A percentile compares a stretch with the other conserved stretches of the same genome.
Evolutionary conservation across 345 rosid genomes (phyloP).

Genomic region (Nasturtium officinale): DNA sequence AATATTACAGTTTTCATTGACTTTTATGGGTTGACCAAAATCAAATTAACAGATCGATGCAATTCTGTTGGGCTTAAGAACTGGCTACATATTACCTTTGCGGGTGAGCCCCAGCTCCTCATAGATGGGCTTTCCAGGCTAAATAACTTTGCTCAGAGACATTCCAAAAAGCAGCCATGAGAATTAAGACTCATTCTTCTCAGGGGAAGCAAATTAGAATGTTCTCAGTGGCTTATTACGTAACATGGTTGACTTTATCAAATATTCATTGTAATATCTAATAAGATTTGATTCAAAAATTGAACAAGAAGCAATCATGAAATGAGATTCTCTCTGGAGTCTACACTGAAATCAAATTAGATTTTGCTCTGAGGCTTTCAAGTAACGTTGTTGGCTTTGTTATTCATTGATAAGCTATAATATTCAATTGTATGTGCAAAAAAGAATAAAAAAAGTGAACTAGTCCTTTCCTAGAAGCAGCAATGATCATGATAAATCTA

Average conservation of each 20-base stretch:
- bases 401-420: too few relatives aligned
- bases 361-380: not conserved
- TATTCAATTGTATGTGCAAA: too few relatives aligned
- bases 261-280: not conserved
- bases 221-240: not conserved
- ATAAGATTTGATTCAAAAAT: not conserved
- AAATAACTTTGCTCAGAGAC: slow-evolving; percentile 29
- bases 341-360: not conserved
- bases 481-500: too few relatives aligned
- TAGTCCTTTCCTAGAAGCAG: too few relatives aligned
- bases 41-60: too few relatives aligned
- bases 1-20: not conserved
- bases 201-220: not conserved
- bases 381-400: too few relatives aligned
- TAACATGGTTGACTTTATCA: not conserved
- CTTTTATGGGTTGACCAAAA: too few relatives aligned
- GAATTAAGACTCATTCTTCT: not conserved
- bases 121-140: slow-evolving; percentile 43
- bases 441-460: too few relatives aligned
- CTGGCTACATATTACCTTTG: slow-evolving; percentile 67
- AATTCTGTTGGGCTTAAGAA: slow-evolving; percentile 64
- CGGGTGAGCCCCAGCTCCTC: slow-evolving; percentile 51
- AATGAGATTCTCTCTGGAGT: not conserved
- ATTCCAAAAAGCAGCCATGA: slow-evolving; percentile 33
- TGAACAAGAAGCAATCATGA: not conserved